Conservation (phyloP, 805 yeast species). For the Ogataea wickerhamii region DNA sequence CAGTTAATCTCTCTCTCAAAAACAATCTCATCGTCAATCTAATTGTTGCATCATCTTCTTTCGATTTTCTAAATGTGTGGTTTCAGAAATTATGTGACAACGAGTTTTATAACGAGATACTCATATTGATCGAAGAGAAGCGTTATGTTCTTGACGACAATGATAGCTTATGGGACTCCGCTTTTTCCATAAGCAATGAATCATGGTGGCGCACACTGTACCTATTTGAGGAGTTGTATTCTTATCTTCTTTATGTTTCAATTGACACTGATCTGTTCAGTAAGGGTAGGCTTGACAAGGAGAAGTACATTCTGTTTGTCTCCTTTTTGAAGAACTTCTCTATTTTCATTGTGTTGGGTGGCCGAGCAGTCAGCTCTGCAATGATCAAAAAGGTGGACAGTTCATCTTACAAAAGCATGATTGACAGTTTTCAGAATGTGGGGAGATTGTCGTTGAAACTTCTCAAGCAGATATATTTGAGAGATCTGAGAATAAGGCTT, state of each 20-base stretch:
- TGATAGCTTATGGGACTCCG: slow-evolving; percentile 15
- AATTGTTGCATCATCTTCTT: slow-evolving; percentile 23
- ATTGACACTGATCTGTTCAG: slow-evolving; percentile 59
- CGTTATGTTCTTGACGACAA: slow-evolving; percentile 9
- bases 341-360: slow-evolving; percentile 34
- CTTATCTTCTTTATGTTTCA: slow-evolving; percentile 64
- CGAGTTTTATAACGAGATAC: slow-evolving; percentile 17
- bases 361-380: slow-evolving; percentile 10
- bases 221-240: slow-evolving; percentile 56
- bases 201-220: slow-evolving; percentile 38
- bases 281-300: slow-evolving; percentile 38
- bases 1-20: slow-evolving; percentile 16
- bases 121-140: slow-evolving; percentile 16
- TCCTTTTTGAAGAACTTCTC: slow-evolving; percentile 48
- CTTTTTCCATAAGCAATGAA: slow-evolving; percentile 14
- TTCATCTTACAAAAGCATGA: slow-evolving; percentile 9
- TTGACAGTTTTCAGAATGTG: slow-evolving; percentile 12
- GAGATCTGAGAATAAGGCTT: slow-evolving; percentile 59
- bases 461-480: slow-evolving; percentile 59
- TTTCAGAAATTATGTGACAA: slow-evolving; percentile 19
- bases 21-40: slow-evolving; percentile 21
- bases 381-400: slow-evolving; percentile 8
- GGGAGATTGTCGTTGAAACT: slow-evolving; percentile 44
- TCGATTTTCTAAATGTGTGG: slow-evolving; percentile 18
- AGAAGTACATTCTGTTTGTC: slow-evolving; percentile 40